Conservation (phyloP, 257 asterid species). For the Solanum commersonii region DNA sequence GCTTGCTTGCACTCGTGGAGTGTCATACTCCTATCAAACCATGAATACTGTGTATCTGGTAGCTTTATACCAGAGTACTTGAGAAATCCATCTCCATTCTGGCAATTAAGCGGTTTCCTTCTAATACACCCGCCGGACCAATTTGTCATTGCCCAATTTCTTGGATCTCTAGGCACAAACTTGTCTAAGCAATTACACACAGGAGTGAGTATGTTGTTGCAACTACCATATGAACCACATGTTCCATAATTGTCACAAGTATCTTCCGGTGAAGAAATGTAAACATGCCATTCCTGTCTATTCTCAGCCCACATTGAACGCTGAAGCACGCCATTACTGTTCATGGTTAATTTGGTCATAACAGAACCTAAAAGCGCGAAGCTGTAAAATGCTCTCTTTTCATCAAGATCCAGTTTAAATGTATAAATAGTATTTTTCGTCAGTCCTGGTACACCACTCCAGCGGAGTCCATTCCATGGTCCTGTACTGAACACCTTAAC, state of each 20-base stretch:
- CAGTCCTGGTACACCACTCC: conserved; percentile 15
- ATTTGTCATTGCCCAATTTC: conserved; percentile 7
- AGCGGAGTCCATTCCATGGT: conserved; percentile 43
- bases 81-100: conserved; percentile 10
- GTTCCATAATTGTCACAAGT: conserved; percentile 19
- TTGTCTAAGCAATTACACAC: conserved; percentile 16
- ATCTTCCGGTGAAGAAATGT: conserved; percentile 7
- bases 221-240: conserved; percentile 21
- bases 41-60: conserved; percentile 13
- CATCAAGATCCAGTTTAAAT: background rate
- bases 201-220: conserved; percentile 13
- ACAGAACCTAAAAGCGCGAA: background rate
- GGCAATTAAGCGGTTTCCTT: conserved; percentile 13
- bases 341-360: conserved; percentile 7
- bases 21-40: conserved; percentile 12
- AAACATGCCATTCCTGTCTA: conserved; percentile 7
- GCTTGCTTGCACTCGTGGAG: conserved; percentile 6
- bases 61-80: conserved; percentile 11
- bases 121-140: conserved; percentile 22
- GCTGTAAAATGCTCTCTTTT: background rate
- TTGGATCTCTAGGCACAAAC: conserved; percentile 16
- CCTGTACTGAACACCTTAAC: conserved; percentile 11
- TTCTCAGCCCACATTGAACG: conserved; percentile 7
- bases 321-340: background rate
- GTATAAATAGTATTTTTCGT: background rate